Conservation (phyloP, 2,329 filamentous ascomycete species). For the Macrophomina pseudophaseolina region DNA sequence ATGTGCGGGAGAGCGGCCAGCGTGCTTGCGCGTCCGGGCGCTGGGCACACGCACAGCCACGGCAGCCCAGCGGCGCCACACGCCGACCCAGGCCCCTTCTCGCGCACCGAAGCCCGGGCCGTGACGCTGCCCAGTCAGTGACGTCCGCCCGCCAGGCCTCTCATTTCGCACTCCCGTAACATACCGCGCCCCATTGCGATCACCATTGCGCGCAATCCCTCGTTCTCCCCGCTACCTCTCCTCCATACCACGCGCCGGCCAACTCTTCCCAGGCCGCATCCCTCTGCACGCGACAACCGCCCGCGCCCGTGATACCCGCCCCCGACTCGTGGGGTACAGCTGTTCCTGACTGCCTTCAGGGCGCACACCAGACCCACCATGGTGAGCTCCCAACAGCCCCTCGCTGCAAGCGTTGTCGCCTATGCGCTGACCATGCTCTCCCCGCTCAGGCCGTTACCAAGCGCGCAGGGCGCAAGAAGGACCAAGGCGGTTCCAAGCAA, state of each 20-base stretch:
- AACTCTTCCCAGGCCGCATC: slow-evolving; percentile 6
- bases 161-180: slow-evolving; percentile 27
- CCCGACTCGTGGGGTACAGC: slow-evolving; percentile 24
- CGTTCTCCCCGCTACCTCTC: slow-evolving; percentile 4
- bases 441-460: slow-evolving; percentile 59
- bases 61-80: slow-evolving; percentile 11
- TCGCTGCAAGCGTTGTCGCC: not conserved
- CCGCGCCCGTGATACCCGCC: slow-evolving; percentile 12
- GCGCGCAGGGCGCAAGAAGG: slow-evolving; percentile 64
- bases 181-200: slow-evolving; percentile 26
- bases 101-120: slow-evolving; percentile 17
- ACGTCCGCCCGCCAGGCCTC: slow-evolving; percentile 24
- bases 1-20: slow-evolving; percentile 23
- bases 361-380: slow-evolving; percentile 26
- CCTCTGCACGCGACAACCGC: slow-evolving; percentile 2
- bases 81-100: slow-evolving; percentile 7
- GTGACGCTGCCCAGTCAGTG: slow-evolving; percentile 25
- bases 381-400: slow-evolving; percentile 21
- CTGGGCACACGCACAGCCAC: slow-evolving; percentile 15
- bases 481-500: slow-evolving; percentile 49
- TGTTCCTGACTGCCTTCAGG: slow-evolving; percentile 26
- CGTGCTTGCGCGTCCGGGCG: slow-evolving; percentile 11
- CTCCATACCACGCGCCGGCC: slow-evolving; percentile 1
- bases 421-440: slow-evolving; percentile 1
- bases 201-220: slow-evolving; percentile 26